Evolutionary conservation across 2,329 filamentous ascomycete genomes (phyloP).

Genomic region (Colletotrichum coccodes): DNA sequence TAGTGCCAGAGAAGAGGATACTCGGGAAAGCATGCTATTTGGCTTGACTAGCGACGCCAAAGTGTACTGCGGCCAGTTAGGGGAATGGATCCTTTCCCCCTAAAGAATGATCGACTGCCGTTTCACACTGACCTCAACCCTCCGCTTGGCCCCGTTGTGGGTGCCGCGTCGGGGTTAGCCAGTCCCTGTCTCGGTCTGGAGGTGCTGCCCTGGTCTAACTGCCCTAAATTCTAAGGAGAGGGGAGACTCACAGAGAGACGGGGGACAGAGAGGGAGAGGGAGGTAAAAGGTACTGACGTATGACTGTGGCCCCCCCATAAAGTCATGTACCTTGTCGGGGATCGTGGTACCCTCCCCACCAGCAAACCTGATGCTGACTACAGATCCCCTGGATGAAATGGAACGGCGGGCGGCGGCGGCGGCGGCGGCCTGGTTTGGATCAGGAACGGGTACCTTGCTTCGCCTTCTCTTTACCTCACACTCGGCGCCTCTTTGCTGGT

Average conservation of each 20-base stretch:
- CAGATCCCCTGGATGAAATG: background rate
- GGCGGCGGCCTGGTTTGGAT: conserved; percentile 1
- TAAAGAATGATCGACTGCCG: conserved; percentile 25
- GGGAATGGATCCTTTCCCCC: background rate
- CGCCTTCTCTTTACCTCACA: background rate
- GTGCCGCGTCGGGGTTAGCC: conserved; percentile 26
- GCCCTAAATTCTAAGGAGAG: background rate
- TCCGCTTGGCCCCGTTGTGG: conserved; percentile 29
- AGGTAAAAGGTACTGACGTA: background rate
- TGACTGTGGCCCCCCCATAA: conserved; percentile 1
- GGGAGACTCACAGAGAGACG: background rate
- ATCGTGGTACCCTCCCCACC: background rate
- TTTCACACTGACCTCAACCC: conserved; percentile 31
- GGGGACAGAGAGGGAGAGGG: background rate
- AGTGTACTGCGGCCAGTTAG: background rate
- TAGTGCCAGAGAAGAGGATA: too few relatives aligned
- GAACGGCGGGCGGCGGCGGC: background rate
- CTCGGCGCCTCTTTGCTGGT: background rate
- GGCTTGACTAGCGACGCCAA: background rate
- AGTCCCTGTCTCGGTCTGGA: conserved; percentile 15
- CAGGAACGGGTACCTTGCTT: conserved; percentile 2
- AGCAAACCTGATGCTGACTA: conserved; percentile 20
- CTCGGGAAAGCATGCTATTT: background rate
- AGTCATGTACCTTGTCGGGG: conserved; percentile 10
- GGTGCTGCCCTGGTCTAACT: conserved; percentile 2